Evolutionary conservation across 2,329 filamentous ascomycete genomes (phyloP), one percentile per base, ranked within the genome.

Genomic region (Spiromastix sp.): DNA sequence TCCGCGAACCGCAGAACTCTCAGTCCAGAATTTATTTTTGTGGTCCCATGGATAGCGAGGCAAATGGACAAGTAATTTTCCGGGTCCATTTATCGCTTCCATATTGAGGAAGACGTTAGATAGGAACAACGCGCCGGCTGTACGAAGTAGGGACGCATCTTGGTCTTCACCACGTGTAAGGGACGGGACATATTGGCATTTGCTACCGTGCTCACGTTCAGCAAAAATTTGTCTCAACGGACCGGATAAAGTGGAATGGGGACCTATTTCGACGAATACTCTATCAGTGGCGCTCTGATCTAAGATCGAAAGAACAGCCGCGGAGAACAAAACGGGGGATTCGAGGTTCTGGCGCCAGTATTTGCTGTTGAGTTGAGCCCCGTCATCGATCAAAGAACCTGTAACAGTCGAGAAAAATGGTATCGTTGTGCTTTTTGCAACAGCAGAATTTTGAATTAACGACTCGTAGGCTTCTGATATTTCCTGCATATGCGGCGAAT

Each of bases 111-210:
- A n/a, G n/a, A n/a, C n/a, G n/a, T n/a, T n/a, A n/a, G n/a, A n/a
- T 38, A 1, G 69, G 68, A 1, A 65, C 37, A 21, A 47, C 51
- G 40, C 55, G 48, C 12, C 45, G 25, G 27, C 43, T 41, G 5
- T 58, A 57, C 4, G 51, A 52, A 12, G 50, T 45, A 4, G 61
- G 47, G 3, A 59, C 54, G n/a, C n/a, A n/a, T n/a, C n/a, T n/a
- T n/a, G n/a, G n/a, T n/a, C n/a, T n/a, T n/a, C n/a, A n/a, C n/a
- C n/a, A n/a, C n/a, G n/a, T n/a, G n/a, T n/a, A n/a, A n/a, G n/a
- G n/a, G n/a, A n/a, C n/a, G n/a, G n/a, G n/a, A n/a, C n/a, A n/a
- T n/a, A n/a, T n/a, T n/a, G n/a, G n/a, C n/a, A n/a, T n/a, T n/a
- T n/a, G 12, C 19, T 13, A 11, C 12, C 6, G n/a, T n/a, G n/a